Conservation (phyloP, 495 filamentous ascomycete species). For the Opeltia flavorubescens region DNA sequence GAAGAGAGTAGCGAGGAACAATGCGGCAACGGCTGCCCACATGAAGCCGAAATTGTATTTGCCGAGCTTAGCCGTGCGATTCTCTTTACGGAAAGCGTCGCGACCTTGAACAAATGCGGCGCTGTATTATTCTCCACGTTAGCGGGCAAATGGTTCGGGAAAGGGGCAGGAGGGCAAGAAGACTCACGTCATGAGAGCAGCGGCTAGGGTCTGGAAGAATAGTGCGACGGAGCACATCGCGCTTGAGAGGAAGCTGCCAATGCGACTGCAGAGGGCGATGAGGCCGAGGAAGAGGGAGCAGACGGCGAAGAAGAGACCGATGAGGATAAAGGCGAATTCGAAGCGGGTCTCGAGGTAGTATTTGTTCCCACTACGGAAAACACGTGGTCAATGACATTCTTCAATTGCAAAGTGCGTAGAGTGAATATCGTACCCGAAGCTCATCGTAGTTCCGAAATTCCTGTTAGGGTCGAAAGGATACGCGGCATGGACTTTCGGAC, state of each 20-base stretch:
- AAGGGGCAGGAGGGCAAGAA: not conserved
- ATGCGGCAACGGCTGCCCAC: conserved; percentile 61
- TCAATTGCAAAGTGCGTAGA: not conserved
- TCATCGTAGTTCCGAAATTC: conserved; percentile 44
- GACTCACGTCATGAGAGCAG: conserved; percentile 59
- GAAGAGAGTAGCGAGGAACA: conserved; percentile 54
- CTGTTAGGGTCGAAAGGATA: conserved; percentile 51
- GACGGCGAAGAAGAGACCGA: conserved; percentile 51
- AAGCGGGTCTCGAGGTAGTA: conserved; percentile 56
- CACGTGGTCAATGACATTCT: not conserved
- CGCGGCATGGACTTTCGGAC: conserved; percentile 38
- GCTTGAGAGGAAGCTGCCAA: conserved; percentile 47
- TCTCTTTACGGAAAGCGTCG: conserved; percentile 45
- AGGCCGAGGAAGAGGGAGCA: conserved; percentile 46
- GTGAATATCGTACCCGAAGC: conserved; percentile 33
- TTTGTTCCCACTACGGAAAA: conserved; percentile 29
- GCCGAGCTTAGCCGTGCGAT: conserved; percentile 48
- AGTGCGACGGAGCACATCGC: conserved; percentile 39
- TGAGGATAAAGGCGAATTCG: conserved; percentile 58
- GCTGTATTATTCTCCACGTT: conserved; percentile 24
- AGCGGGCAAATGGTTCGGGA: not conserved
- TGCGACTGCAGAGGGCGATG: conserved; percentile 43
- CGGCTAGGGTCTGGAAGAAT: conserved; percentile 48
- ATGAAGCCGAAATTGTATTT: conserved; percentile 69
- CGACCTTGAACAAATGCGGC: conserved; percentile 67